phyloP scores from a whole-genome alignment of 2,329 filamentous ascomycete genomes.

The Fusarium domesticum region DNA sequence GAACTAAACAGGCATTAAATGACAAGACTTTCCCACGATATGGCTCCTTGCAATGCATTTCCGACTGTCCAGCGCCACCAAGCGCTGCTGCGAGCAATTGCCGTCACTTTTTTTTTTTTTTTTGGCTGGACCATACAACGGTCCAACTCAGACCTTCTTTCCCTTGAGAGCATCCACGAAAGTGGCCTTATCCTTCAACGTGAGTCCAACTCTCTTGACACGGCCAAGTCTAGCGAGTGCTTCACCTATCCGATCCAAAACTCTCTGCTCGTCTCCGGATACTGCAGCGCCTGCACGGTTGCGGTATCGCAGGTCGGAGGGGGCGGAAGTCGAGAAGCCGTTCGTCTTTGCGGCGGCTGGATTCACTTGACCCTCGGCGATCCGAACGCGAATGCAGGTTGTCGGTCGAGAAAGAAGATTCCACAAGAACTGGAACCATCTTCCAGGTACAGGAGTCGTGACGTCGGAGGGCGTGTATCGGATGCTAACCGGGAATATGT shows the following conservation, averaged over 20 bases:
- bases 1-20: background rate
- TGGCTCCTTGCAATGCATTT: background rate
- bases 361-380: constrained; percentile 71
- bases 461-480: constrained; percentile 87
- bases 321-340: constrained; percentile 30
- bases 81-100: no score
- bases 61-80: background rate
- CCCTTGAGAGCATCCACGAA: constrained; percentile 70
- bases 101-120: no score
- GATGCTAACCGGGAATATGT: constrained; percentile 87
- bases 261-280: constrained; percentile 58
- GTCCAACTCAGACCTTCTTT: constrained; percentile 34
- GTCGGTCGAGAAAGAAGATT: constrained; percentile 78
- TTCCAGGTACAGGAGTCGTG: constrained; percentile 81
- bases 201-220: constrained; percentile 84
- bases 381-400: constrained; percentile 85
- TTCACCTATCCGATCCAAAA: constrained; percentile 79
- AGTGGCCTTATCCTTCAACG: constrained; percentile 74
- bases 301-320: constrained; percentile 30
- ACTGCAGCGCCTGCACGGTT: constrained; percentile 35
- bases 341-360: constrained; percentile 40
- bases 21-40: background rate
- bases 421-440: constrained; percentile 76
- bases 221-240: constrained; percentile 81
- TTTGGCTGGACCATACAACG: background rate